Evolutionary conservation across 768 basidiomycete species (phyloP).

Genomic region (Exidia glandulosa): DNA sequence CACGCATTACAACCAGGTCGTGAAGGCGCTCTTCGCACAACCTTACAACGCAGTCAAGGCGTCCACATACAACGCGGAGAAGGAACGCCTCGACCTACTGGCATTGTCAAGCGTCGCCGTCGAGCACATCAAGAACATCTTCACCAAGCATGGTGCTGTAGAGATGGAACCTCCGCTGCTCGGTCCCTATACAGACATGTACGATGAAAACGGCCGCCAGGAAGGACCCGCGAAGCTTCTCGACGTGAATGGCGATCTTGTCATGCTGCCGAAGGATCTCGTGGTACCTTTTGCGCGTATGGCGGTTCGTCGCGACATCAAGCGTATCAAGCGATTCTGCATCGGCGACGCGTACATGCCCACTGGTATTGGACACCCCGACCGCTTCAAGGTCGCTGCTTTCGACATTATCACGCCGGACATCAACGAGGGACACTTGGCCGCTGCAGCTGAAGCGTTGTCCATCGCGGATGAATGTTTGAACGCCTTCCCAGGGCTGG

Average conservation of each 20-base stretch:
- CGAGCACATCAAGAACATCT: constrained; percentile 65
- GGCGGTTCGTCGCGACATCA: constrained; percentile 54
- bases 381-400: constrained; percentile 59
- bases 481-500: constrained; percentile 58
- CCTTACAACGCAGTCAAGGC: constrained; percentile 48
- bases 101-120: constrained; percentile 64
- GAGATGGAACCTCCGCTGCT: constrained; percentile 80
- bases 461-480: constrained; percentile 56
- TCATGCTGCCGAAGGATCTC: constrained; percentile 60
- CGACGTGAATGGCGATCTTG: constrained; percentile 69
- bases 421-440: constrained; percentile 46
- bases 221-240: constrained; percentile 67
- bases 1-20: constrained; percentile 65
- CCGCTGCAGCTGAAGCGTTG: constrained; percentile 66
- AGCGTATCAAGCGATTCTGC: constrained; percentile 75
- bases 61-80: constrained; percentile 65
- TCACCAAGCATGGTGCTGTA: constrained; percentile 83
- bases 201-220: constrained; percentile 42
- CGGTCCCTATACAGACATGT: constrained; percentile 41
- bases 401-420: constrained; percentile 81
- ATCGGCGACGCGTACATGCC: constrained; percentile 63
- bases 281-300: constrained; percentile 71
- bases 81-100: constrained; percentile 57
- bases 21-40: constrained; percentile 70
- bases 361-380: constrained; percentile 68